phyloP scores from a whole-genome alignment of 225 moss, liverwort and hornwort species.

The Pleurozium schreberi region DNA sequence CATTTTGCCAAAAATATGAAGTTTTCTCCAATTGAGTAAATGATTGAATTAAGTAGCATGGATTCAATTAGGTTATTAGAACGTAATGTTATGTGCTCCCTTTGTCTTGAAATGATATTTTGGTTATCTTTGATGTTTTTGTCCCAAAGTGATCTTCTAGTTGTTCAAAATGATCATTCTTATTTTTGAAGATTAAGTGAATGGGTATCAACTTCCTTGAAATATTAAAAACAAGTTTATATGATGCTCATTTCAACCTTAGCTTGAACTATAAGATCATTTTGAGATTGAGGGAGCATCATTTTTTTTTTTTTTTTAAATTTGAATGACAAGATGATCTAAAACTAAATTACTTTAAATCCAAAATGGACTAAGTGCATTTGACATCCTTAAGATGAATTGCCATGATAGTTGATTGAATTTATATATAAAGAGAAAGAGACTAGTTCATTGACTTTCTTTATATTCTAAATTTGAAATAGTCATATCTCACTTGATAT shows the following conservation, averaged over 20 bases:
- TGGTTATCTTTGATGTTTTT: no score
- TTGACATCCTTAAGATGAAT: background rate
- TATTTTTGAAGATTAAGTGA: background rate
- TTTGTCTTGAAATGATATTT: background rate
- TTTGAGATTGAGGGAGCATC: background rate
- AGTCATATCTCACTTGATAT: background rate
- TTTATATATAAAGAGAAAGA: background rate
- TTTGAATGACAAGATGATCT: background rate
- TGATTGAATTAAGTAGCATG: background rate
- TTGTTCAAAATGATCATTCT: background rate
- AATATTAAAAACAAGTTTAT: background rate
- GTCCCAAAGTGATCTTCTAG: no score
- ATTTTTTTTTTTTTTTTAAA: background rate
- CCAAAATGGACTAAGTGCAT: background rate
- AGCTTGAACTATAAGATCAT: rapidly evolving
- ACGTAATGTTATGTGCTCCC: background rate
- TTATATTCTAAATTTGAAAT: background rate
- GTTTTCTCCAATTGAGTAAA: background rate
- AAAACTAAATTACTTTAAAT: background rate
- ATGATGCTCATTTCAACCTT: background rate
- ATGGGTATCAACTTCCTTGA: background rate
- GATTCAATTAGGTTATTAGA: background rate
- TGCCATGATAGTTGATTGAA: background rate
- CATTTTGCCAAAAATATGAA: background rate
- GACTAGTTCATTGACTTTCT: background rate